Evolutionary conservation across 495 filamentous ascomycete species (phyloP).

Genomic region (Glarea lozoyensis): DNA sequence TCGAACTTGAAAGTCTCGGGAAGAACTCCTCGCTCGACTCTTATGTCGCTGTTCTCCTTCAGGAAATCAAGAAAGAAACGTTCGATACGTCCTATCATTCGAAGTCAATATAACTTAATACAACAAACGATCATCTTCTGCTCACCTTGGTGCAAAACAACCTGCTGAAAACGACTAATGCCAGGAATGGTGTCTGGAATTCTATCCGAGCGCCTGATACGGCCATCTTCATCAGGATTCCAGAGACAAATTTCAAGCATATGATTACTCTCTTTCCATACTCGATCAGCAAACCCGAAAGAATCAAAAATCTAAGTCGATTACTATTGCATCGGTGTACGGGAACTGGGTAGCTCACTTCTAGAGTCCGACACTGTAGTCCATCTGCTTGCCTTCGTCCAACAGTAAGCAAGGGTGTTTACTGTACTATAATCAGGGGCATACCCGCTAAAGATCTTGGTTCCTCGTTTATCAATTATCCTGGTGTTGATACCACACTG

Average conservation of each 20-base stretch:
- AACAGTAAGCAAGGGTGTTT: neutral
- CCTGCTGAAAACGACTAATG: slow-evolving; percentile 44
- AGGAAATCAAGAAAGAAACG: slow-evolving; percentile 46
- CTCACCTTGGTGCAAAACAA: slow-evolving; percentile 37
- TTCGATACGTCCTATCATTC: slow-evolving; percentile 42
- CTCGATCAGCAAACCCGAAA: slow-evolving; percentile 52
- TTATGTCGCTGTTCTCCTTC: slow-evolving; percentile 36
- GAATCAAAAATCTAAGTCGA: slow-evolving; percentile 41
- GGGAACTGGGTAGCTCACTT: neutral
- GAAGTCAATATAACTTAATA: neutral
- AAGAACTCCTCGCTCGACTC: slow-evolving; percentile 40
- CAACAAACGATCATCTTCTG: neutral
- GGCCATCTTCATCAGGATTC: slow-evolving; percentile 40
- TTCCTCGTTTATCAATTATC: slow-evolving; percentile 52
- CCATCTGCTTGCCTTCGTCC: slow-evolving; percentile 46
- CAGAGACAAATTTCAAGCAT: slow-evolving; percentile 36
- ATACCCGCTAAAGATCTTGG: slow-evolving; percentile 39
- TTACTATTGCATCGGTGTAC: neutral
- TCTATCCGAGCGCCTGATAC: slow-evolving; percentile 42
- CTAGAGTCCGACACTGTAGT: slow-evolving; percentile 26
- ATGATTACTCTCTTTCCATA: slow-evolving; percentile 50
- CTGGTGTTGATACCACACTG: slow-evolving; percentile 48
- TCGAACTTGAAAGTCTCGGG: slow-evolving; percentile 38
- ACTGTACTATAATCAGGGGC: neutral
- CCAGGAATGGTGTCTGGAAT: slow-evolving; percentile 42